Percentiles rank a stretch among this genome's conserved stretches.
phyloP scores from a whole-genome alignment of 176 grass and related monocot genomes.

The Oryza longistaminata region DNA sequence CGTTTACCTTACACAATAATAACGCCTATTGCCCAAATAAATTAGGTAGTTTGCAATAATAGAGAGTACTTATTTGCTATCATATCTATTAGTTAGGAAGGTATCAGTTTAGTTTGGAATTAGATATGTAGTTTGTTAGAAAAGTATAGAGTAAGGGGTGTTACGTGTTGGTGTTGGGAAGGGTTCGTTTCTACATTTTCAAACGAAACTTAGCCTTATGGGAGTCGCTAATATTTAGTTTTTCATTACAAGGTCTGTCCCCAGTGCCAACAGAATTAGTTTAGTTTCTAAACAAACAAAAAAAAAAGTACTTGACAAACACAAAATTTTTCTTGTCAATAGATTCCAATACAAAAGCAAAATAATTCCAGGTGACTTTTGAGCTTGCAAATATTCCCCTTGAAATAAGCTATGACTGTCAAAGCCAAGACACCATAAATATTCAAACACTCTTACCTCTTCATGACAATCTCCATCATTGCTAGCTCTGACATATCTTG shows the following conservation, averaged over 20 bases:
- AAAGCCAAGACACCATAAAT: not conserved
- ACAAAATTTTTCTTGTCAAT: not conserved
- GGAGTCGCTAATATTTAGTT: too few relatives aligned
- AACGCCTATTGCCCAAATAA: too few relatives aligned
- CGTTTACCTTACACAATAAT: too few relatives aligned
- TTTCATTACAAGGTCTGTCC: too few relatives aligned
- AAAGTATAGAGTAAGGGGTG: too few relatives aligned
- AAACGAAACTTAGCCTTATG: too few relatives aligned
- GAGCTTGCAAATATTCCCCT: not conserved
- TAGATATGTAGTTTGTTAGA: too few relatives aligned
- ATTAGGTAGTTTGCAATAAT: too few relatives aligned
- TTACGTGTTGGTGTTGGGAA: too few relatives aligned
- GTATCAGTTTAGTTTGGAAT: not conserved
- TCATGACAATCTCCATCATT: conserved; percentile 76
- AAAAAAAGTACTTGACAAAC: not conserved
- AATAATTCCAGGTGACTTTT: conserved; percentile 9
- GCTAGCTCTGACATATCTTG: conserved; percentile 53
- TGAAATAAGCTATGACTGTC: not conserved
- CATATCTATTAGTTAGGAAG: too few relatives aligned
- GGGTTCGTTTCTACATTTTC: too few relatives aligned
- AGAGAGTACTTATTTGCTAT: too few relatives aligned
- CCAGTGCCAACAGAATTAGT: not conserved
- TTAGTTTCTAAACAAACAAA: conserved; percentile 8
- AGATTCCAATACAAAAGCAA: not conserved
- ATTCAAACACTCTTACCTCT: conserved; percentile 49